Evolutionary conservation across 768 basidiomycete species (phyloP).

Genomic region (Amanita polypyramis): DNA sequence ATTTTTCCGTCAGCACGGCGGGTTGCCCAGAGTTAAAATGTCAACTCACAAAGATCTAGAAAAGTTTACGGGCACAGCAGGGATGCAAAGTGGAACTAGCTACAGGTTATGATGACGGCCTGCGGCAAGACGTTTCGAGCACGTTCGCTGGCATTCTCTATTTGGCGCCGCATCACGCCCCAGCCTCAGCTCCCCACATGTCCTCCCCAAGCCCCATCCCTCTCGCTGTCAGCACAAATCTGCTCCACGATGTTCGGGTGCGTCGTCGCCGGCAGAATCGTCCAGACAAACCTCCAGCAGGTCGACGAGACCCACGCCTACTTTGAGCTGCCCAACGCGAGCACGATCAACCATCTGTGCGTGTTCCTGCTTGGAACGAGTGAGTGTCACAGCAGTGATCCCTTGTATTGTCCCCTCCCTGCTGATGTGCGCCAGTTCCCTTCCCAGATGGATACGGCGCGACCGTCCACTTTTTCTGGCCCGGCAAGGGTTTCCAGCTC

Average conservation of each 20-base stretch:
- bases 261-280: conserved; percentile 62
- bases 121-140: not conserved
- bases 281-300: conserved; percentile 75
- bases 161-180: not conserved
- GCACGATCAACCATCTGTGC: conserved; percentile 74
- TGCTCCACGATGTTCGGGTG: conserved; percentile 65
- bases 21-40: not conserved
- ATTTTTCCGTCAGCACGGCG: not conserved
- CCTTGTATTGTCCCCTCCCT: too few species aligned
- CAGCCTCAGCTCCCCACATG: not conserved
- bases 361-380: conserved; percentile 77
- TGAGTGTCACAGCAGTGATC: conserved; percentile 22
- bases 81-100: not conserved
- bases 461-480: conserved; percentile 80
- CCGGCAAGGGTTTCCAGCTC: conserved; percentile 77
- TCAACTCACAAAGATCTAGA: too few species aligned
- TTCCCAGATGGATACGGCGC: conserved; percentile 82
- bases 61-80: not conserved
- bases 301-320: conserved; percentile 77
- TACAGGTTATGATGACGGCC: conserved; percentile 1
- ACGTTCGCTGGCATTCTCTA: not conserved
- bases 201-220: too few species aligned
- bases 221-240: too few species aligned
- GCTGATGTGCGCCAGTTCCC: conserved; percentile 32
- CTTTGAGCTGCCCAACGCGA: conserved; percentile 64